phyloP scores from a whole-genome alignment of 495 filamentous ascomycete genomes.

The Corynascus novoguineensis region DNA sequence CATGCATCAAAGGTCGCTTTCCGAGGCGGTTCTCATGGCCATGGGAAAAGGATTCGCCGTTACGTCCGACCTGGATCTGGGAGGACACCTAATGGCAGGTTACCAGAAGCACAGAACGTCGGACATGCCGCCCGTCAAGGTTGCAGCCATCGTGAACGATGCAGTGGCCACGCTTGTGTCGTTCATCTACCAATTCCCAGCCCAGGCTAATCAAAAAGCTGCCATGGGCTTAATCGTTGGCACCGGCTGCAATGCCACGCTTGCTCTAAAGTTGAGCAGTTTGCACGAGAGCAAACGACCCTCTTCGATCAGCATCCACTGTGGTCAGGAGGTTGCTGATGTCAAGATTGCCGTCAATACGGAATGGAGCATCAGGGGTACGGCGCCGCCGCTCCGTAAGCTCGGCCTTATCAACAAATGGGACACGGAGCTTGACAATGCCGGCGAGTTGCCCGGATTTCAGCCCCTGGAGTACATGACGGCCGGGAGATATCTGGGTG shows the following conservation, averaged over 20 bases:
- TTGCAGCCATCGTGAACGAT: constrained; percentile 77
- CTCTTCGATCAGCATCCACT: constrained; percentile 48
- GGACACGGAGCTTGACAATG: constrained; percentile 60
- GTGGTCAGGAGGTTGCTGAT: constrained; percentile 51
- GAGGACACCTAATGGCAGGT: constrained; percentile 59
- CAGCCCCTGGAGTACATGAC: constrained; percentile 90
- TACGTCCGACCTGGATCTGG: constrained; percentile 64
- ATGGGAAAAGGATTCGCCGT: constrained; percentile 89
- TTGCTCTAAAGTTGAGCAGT: constrained; percentile 59
- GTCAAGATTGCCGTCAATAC: constrained; percentile 73
- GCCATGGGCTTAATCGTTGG: constrained; percentile 78
- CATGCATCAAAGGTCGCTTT: constrained; percentile 69
- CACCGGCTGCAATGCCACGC: constrained; percentile 79
- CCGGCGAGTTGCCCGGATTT: constrained; percentile 68
- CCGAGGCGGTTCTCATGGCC: constrained; percentile 72
- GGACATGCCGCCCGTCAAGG: constrained; percentile 59
- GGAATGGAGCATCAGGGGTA: constrained; percentile 78
- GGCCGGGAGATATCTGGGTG: constrained; percentile 74
- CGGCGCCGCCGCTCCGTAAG: constrained; percentile 58
- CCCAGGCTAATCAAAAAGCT: constrained; percentile 40
- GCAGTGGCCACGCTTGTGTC: constrained; percentile 75
- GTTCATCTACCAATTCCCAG: constrained; percentile 57
- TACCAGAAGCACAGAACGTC: constrained; percentile 51
- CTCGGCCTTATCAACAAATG: constrained; percentile 63
- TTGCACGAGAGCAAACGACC: constrained; percentile 59